Evolutionary conservation across 164 flowering plant genomes (phyloP).

Genomic region (Vitis amurensis): DNA sequence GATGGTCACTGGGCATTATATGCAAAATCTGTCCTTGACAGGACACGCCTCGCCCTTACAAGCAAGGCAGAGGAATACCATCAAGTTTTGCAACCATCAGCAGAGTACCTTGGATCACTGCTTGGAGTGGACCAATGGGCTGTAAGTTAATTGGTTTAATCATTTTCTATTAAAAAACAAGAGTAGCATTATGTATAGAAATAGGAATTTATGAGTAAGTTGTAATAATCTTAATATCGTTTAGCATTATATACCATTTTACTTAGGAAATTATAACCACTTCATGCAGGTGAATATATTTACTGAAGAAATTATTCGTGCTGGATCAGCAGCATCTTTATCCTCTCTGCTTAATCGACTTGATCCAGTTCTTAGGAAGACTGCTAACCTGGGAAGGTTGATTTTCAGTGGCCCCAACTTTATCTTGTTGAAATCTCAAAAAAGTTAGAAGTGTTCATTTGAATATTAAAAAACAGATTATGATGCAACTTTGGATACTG

Average conservation of each 20-base stretch:
- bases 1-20: conserved; percentile 77
- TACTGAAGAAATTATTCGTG: conserved; percentile 96
- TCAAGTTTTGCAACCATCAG: conserved; percentile 83
- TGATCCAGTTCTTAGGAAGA: conserved; percentile 87
- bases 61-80: conserved; percentile 88
- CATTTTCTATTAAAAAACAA: background rate
- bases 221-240: too few relatives aligned
- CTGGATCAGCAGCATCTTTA: conserved; percentile 97
- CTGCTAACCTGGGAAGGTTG: conserved; percentile 93
- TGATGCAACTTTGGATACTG: background rate
- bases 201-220: too few relatives aligned
- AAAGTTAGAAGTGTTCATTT: background rate
- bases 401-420: conserved; percentile 1
- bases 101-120: conserved; percentile 84
- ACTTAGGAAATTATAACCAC: conserved; percentile 1
- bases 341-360: conserved; percentile 89
- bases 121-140: conserved; percentile 91
- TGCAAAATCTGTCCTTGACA: conserved; percentile 95
- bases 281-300: conserved; percentile 76
- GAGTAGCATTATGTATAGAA: too few relatives aligned
- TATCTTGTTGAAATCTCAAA: conserved; percentile 10
- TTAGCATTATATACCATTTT: background rate
- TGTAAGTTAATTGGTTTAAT: conserved; percentile 41
- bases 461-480: background rate
- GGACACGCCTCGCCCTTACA: conserved; percentile 90